Conservation (phyloP, 305 asterid genomes). For the Ajuga reptans region DNA sequence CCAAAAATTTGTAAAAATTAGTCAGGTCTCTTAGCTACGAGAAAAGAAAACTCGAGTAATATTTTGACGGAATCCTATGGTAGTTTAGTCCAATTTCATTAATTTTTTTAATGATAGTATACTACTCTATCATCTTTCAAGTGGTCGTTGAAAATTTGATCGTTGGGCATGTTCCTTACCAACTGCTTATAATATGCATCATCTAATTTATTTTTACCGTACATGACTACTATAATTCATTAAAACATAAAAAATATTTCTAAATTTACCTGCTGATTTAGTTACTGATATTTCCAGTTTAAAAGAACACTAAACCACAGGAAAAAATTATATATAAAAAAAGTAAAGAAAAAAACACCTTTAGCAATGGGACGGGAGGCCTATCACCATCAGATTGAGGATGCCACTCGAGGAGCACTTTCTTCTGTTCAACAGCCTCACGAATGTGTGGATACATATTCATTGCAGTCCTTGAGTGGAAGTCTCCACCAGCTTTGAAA, state of each 20-base stretch:
- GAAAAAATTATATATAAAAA: background rate
- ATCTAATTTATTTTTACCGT: background rate
- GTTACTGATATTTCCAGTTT: background rate
- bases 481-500: conserved; percentile 96
- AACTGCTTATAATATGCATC: background rate
- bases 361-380: conserved; percentile 89
- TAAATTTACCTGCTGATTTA: background rate
- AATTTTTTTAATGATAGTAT: too few relatives aligned
- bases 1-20: too few relatives aligned
- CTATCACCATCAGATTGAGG: conserved; percentile 79
- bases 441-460: conserved; percentile 96
- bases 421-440: conserved; percentile 57
- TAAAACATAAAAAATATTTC: background rate
- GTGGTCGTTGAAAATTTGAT: too few relatives aligned
- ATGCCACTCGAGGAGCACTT: conserved; percentile 93
- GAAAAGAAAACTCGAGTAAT: too few relatives aligned
- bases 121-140: too few relatives aligned
- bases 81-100: too few relatives aligned
- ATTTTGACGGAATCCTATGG: too few relatives aligned
- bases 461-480: conserved; percentile 99
- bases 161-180: background rate
- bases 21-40: too few relatives aligned
- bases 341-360: conserved; percentile 37
- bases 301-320: background rate
- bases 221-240: background rate